Percentiles rank a stretch among this genome's conserved stretches.
Conservation (phyloP, 2,329 filamentous ascomycete species). For the Clathrospora elynae region DNA sequence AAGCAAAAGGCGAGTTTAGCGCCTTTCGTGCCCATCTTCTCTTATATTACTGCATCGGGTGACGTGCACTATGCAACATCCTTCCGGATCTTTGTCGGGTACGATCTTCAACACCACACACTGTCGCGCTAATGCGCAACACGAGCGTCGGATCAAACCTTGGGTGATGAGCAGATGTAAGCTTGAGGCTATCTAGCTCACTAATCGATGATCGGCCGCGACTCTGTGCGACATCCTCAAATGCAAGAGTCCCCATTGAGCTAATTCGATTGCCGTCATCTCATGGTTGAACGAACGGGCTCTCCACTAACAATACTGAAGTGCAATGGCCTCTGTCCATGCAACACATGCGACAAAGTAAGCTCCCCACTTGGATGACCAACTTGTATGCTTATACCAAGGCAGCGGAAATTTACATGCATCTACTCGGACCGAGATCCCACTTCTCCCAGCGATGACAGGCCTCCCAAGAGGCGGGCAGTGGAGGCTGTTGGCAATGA, state of each 20-base stretch:
- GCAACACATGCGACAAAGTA: conserved; percentile 63
- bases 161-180: too few species aligned
- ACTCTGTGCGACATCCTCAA: too few species aligned
- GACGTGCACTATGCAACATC: neutral
- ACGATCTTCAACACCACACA: too few species aligned
- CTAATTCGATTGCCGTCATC: too few species aligned
- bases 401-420: conserved; percentile 49
- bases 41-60: conserved; percentile 5
- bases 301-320: conserved; percentile 45
- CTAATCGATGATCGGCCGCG: neutral
- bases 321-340: conserved; percentile 65
- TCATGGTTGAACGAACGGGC: too few species aligned
- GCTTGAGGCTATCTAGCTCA: neutral
- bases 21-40: neutral
- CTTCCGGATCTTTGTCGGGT: too few species aligned
- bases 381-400: conserved; percentile 6
- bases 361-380: conserved; percentile 9
- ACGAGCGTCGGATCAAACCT: too few species aligned
- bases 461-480: conserved; percentile 44
- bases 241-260: too few species aligned
- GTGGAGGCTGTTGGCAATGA: conserved; percentile 30
- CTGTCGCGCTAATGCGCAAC: too few species aligned
- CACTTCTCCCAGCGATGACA: conserved; percentile 43
- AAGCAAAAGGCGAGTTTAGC: conserved; percentile 66
- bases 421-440: conserved; percentile 47